phyloP scores from a whole-genome alignment of 768 basidiomycete genomes.

The Mycena vulgaris region DNA sequence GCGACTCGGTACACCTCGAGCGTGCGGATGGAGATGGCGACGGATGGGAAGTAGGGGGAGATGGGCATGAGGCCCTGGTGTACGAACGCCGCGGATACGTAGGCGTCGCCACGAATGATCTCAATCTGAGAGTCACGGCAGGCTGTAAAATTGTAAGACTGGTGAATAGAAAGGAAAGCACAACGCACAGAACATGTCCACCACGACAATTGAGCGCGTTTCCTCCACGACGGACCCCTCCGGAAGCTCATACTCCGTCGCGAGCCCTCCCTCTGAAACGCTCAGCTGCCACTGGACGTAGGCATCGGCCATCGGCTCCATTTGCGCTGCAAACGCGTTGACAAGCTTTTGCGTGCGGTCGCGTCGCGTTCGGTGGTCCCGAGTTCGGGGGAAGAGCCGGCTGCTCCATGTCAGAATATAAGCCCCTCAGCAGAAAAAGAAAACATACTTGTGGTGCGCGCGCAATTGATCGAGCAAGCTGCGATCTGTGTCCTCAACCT shows the following conservation, averaged over 20 bases:
- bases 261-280: not conserved
- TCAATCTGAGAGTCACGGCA: not conserved
- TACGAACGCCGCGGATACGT: conserved; percentile 23
- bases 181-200: not conserved
- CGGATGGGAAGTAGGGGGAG: conserved; percentile 17
- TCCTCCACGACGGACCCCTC: not conserved
- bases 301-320: not conserved
- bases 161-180: not conserved
- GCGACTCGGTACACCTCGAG: conserved; percentile 27
- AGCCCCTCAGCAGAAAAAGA: no score
- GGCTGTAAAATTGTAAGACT: not conserved
- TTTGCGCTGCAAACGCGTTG: not conserved
- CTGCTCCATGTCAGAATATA: not conserved
- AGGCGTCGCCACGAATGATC: not conserved
- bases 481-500: no score
- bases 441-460: not conserved
- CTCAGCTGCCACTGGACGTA: not conserved
- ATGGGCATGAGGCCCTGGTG: conserved; percentile 32
- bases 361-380: not conserved
- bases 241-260: not conserved
- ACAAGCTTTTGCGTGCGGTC: not conserved
- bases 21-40: conserved; percentile 21
- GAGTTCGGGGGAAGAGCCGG: not conserved
- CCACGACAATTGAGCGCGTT: not conserved
- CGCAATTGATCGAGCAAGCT: not conserved